Evolutionary conservation across 768 basidiomycete species (phyloP).

Genomic region (Gymnopilus dilepis): DNA sequence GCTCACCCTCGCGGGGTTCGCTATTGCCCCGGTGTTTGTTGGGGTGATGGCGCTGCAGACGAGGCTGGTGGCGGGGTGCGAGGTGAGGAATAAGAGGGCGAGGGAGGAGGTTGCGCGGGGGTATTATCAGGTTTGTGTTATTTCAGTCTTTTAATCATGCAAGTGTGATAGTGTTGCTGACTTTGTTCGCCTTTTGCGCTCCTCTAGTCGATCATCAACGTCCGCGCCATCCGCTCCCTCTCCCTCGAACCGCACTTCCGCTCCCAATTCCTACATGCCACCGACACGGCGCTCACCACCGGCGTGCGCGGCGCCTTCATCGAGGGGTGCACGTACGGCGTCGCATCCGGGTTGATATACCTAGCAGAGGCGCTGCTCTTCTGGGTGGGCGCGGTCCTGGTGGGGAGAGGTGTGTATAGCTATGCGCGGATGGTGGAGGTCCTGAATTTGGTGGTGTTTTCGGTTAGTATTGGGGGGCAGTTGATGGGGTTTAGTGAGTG

Average conservation of each 20-base stretch:
- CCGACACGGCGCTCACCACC: too few species aligned
- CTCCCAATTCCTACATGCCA: too few species aligned
- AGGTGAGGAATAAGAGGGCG: constrained; percentile 81
- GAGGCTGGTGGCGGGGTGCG: constrained; percentile 68
- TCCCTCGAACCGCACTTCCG: too few species aligned
- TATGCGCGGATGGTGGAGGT: constrained; percentile 92
- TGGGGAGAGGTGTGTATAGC: constrained; percentile 79
- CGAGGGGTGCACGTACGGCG: constrained; percentile 83
- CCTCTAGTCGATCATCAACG: constrained; percentile 74
- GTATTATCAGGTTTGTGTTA: constrained; percentile 87
- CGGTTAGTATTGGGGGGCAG: constrained; percentile 89
- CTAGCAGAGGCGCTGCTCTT: constrained; percentile 90
- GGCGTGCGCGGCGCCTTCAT: constrained; percentile 86
- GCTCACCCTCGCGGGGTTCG: too few species aligned
- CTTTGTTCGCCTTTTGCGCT: constrained; percentile 5
- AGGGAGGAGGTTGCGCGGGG: constrained; percentile 83
- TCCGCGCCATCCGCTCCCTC: constrained; percentile 87
- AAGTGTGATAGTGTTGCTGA: not conserved
- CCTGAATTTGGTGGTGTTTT: constrained; percentile 90
- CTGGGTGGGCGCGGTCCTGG: constrained; percentile 86
- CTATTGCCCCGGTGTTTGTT: constrained; percentile 85
- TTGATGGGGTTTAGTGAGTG: constrained; percentile 92
- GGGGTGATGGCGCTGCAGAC: constrained; percentile 77
- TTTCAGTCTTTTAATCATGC: constrained; percentile 30
- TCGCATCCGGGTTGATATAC: constrained; percentile 85